These are phyloP conservation scores for Vitis hybrid DNA, from an alignment of 177 flowering plant genomes.

Conservation along the genomic window DNA sequence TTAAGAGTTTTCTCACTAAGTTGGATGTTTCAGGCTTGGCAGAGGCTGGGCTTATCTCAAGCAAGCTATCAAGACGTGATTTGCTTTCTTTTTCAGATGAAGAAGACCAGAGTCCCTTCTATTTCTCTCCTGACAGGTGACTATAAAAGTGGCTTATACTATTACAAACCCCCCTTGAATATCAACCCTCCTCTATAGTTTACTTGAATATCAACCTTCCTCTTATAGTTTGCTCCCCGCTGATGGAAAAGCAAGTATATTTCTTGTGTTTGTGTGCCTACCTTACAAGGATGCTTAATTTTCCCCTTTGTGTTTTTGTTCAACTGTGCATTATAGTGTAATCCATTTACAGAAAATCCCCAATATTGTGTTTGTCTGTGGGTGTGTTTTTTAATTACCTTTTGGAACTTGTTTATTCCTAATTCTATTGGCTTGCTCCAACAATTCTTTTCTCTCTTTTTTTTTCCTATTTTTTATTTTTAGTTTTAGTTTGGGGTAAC, in stretches of 20 bases:
- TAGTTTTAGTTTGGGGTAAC: too few species aligned
- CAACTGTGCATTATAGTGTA: neutral
- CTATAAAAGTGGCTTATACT: neutral
- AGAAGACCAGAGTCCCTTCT: constrained; percentile 39
- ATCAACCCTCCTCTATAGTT: neutral
- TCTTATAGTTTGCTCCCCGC: neutral
- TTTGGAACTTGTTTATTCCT: neutral
- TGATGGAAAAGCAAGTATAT: neutral
- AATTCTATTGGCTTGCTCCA: too few species aligned
- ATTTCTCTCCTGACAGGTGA: constrained; percentile 89
- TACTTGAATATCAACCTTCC: neutral
- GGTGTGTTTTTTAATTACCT: neutral
- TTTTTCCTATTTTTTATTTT: neutral
- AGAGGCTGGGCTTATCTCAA: constrained; percentile 96
- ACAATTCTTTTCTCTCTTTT: too few species aligned
- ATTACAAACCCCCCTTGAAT: neutral
- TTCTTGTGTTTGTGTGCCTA: constrained; percentile 1
- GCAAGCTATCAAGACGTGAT: constrained; percentile 82
- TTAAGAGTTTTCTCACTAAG: constrained; percentile 5
- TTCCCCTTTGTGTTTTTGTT: neutral
- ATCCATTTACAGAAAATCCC: neutral
- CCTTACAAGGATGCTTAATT: neutral
- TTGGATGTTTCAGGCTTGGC: constrained; percentile 76
- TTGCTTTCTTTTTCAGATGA: constrained; percentile 46
- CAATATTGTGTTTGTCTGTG: neutral